A percentile compares a stretch with the other conserved stretches of the same genome.
These are phyloP conservation scores for Corylus heterophylla DNA, from an alignment of 306 rosid genomes.

Conservation along the genomic window DNA sequence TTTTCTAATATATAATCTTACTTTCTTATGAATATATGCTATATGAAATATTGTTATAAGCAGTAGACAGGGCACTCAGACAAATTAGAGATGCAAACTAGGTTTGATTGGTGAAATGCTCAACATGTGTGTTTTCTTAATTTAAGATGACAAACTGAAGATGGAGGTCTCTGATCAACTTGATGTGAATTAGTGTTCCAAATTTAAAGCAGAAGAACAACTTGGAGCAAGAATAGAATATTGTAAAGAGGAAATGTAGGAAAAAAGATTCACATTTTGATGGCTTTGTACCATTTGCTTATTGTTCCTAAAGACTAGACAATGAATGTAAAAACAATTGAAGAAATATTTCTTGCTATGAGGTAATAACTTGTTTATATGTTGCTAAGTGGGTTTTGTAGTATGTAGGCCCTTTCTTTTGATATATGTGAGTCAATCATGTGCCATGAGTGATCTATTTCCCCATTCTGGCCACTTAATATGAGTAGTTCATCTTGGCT, in stretches of 20 bases:
- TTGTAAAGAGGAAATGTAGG: background rate
- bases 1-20: background rate
- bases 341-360: background rate
- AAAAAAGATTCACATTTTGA: background rate
- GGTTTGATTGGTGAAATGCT: background rate
- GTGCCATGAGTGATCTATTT: background rate
- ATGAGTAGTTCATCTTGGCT: background rate
- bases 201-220: background rate
- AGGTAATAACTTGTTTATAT: background rate
- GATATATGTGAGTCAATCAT: background rate
- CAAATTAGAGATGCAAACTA: background rate
- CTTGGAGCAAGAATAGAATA: background rate
- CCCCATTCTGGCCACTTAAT: background rate
- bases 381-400: no score
- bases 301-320: background rate
- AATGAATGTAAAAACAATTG: background rate
- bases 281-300: background rate
- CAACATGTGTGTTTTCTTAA: background rate
- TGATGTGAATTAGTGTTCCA: background rate
- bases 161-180: background rate
- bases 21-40: background rate
- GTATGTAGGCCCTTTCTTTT: no score
- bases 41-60: background rate
- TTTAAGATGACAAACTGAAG: background rate
- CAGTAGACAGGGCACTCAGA: background rate